Base-by-base conservation (phyloP, 1,139 yeast species). In the Saccharomycopsis hybrid region DNA sequence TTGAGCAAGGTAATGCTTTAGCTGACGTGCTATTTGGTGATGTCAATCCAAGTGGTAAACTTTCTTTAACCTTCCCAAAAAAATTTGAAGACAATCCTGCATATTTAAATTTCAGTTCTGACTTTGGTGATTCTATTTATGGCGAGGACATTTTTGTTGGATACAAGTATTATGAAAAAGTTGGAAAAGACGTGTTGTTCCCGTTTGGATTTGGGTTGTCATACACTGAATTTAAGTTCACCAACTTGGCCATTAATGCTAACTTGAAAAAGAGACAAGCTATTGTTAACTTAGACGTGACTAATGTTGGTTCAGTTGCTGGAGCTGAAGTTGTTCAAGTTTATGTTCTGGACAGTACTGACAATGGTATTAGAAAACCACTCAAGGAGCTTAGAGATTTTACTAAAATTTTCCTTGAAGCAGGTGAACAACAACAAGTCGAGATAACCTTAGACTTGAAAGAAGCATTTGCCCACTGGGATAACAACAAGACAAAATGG, bases 111-210 rank as follows among this genome's bases (percentile, higher is more conserved):
- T 68, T 49, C 65, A 66, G 65, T 41, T 78, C 79, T 0, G 74
- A 71, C 54, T 82, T 78, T 64, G 70, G 68, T 50, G 51, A 57
- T 40, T 70, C 69, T 72, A 18, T 74, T 74, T 57, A 59, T 57
- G 59, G 62, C 48, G 76, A 72, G 52, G 62, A 74, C 8, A 79
- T 75, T 42, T 18, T 18, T 18, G 18, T 18, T 18, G 18, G 18
- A 18, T 18, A 18, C 18, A 18, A 18, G 18, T 18, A 18, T 18
- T 18, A 18, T 56, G 84, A 78, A 58, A 73, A 77, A 59, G 70
- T 74, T 55, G 71, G 73, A 54, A 74, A 77, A 40, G 70, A 70
- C 56, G 83, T 84, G 25, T 65, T 83, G 43, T 80, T 65, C 61
- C 82, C 77, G 55, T 80, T 18, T 18, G 18, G 18, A 18, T 18